Evolutionary conservation across 441 rosid genomes (phyloP), one percentile per base, ranked within the genome.

Genomic region (Raphanus hybrid): DNA sequence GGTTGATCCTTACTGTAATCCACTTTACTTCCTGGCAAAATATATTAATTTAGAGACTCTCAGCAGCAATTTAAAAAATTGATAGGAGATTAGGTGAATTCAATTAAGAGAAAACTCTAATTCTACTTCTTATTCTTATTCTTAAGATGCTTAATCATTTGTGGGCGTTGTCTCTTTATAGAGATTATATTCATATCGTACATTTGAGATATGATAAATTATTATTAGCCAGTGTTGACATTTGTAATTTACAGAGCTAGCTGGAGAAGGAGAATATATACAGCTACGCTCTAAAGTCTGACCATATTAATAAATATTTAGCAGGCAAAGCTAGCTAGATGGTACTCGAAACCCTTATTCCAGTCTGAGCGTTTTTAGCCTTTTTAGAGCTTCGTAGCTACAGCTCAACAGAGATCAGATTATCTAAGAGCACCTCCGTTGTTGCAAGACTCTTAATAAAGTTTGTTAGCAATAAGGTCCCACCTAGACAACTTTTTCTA

Each of bases 1-100:
- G 14, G 62, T 48, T 50, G 50, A 62, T 48, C 76, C 76, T 63
- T 18, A 0, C 61, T 62, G 50, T 58, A 72, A 45, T 43, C 59
- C 67, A 45, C 32, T 29, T 71, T 71, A 10, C 45, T 10, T 15
- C 6, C 63, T 61, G 60, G 11, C 27, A 10, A 10, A 12, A 18
- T 5, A 7, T 20, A 6, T 18, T 37, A 9, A 2, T 52, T 57
- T 15, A 7, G 61, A 18, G 57, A 18, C 18, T 57, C 29, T 20
- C 10, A 54, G 3, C 26, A 1, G 26, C 59, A 54, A 16, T 54
- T 54, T 54, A 7, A 20, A 11, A 23, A 23, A 23, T 23, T 60
- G 75, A 26, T 18, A 8, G 37, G 67, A 26, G 41, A 8, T 70
- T 70, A 60, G 43, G 59, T 71, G 67, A 41, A 43, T 43, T 7